Base-by-base conservation (phyloP, 1,284 basidiomycete genomes). In the Austroboletus sp. region DNA sequence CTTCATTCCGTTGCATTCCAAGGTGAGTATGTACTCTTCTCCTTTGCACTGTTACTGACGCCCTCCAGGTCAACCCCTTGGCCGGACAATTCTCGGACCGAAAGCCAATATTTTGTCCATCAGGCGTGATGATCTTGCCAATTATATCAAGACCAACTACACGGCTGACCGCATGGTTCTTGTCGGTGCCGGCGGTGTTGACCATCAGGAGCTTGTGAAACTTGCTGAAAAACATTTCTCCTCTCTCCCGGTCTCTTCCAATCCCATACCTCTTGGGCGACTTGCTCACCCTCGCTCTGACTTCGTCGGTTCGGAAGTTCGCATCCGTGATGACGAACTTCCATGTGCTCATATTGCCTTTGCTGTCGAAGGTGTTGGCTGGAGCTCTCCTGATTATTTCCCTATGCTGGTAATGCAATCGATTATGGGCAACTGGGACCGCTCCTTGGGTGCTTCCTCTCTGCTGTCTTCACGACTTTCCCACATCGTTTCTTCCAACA, bases 371-470 rank as follows among this genome's bases (percentile, higher is more conserved):
- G 95, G 96, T 69, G 94, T 96, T 52, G 85, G 91, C 71, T 98
- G 95, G 95, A 89, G 84, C 62, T 92, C 88, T 29, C 94, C 94
- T 40, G 96, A 99, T 74, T 98, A 98, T 78, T 98, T 91, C 84
- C 90, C 94, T 53, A 96, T 98, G 93, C 84, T 98, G 69, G 94
- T 94, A 62, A 91, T 98, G 82, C 92, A 97, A 71, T 85, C 82
- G 63, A 93, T 98, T 73, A 89, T 98, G 70, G 95, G 95, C 57
- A 99, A 98, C 82, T 99, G 96, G 96, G 96, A 99, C 69, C 87
- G 96, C 61, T 90, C 88, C 48, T 83, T 98, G 59, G 95, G 95
- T 57, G 83, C 92, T 39, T 86, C 89, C 10, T 79, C 92, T 31
- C 76, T 97, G 49, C 82, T 96, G 57, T 92, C 89, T 53, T 96